Conservation (phyloP, 2,329 filamentous ascomycete species). For the Epichloe elymi region DNA sequence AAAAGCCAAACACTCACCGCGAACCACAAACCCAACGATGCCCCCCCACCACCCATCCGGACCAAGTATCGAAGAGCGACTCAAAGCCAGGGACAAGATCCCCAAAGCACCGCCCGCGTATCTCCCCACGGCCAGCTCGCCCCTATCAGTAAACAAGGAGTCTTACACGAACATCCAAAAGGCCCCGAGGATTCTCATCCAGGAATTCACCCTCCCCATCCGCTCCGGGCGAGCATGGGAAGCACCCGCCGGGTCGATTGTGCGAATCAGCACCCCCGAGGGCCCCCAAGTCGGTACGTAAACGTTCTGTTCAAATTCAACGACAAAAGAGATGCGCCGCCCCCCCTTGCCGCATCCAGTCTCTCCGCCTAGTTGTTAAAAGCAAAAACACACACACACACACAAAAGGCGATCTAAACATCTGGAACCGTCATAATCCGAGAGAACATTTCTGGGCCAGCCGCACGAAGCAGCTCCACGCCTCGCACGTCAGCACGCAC, state of each 20-base stretch:
- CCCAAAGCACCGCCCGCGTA: conserved; percentile 37
- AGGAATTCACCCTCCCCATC: conserved; percentile 54
- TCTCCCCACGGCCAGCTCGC: conserved; percentile 28
- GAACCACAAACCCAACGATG: conserved; percentile 4
- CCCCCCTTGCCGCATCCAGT: too few species aligned
- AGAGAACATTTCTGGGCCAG: conserved; percentile 74
- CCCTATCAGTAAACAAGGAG: conserved; percentile 28
- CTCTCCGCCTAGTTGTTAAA: not conserved
- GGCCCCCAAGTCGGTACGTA: conserved; percentile 58
- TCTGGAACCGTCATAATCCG: conserved; percentile 67
- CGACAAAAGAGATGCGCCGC: too few species aligned
- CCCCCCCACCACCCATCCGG: not conserved
- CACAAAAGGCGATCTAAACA: conserved; percentile 56
- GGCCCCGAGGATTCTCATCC: conserved; percentile 26
- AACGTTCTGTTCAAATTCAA: too few species aligned
- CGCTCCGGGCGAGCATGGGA: conserved; percentile 63
- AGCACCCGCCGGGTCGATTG: conserved; percentile 53
- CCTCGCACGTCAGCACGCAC: conserved; percentile 56
- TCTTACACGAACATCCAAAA: conserved; percentile 49
- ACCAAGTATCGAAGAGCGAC: conserved; percentile 21
- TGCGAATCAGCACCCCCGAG: conserved; percentile 57
- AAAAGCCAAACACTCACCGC: not conserved
- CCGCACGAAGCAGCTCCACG: conserved; percentile 65
- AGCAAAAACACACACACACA: too few species aligned
- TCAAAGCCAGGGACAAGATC: conserved; percentile 29